Conservation (phyloP, 441 rosid species). For the Theobroma grandiflorum region DNA sequence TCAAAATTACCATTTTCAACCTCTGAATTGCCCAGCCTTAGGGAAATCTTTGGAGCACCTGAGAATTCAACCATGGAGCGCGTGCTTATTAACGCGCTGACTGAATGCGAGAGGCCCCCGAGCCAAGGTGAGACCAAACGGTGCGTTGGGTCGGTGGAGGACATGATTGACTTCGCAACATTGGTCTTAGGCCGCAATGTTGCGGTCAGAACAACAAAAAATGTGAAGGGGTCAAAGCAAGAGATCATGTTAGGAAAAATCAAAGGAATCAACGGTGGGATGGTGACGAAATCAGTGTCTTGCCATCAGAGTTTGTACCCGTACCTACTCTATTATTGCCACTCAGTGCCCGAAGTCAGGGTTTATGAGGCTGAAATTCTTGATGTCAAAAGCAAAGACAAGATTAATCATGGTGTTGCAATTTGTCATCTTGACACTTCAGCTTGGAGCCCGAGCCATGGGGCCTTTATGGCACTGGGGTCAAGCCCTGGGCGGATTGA, state of each 20-base stretch:
- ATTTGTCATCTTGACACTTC: constrained; percentile 66
- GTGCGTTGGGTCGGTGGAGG: constrained; percentile 53
- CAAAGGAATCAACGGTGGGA: constrained; percentile 49
- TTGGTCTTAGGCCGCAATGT: constrained; percentile 44
- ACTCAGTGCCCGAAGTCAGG: constrained; percentile 58
- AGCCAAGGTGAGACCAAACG: constrained; percentile 55
- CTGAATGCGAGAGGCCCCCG: constrained; percentile 54
- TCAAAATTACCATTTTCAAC: constrained; percentile 58
- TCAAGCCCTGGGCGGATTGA: constrained; percentile 51
- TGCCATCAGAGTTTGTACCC: constrained; percentile 67
- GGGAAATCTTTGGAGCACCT: constrained; percentile 42
- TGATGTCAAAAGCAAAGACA: constrained; percentile 30
- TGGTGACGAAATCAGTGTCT: constrained; percentile 52
- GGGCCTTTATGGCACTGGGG: constrained; percentile 56
- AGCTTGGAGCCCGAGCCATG: constrained; percentile 53
- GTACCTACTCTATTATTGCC: constrained; percentile 56
- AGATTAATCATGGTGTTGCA: constrained; percentile 52
- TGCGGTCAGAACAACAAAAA: constrained; percentile 42
- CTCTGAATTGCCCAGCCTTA: constrained; percentile 29
- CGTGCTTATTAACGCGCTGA: constrained; percentile 41
- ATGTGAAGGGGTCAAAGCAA: constrained; percentile 44
- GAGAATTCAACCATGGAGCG: constrained; percentile 45
- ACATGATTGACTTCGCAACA: constrained; percentile 57
- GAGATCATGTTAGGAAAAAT: constrained; percentile 47
- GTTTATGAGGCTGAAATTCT: constrained; percentile 55